phyloP scores from a whole-genome alignment of 2,329 filamentous ascomycete species.

The Arthrobotrys musiformis region DNA sequence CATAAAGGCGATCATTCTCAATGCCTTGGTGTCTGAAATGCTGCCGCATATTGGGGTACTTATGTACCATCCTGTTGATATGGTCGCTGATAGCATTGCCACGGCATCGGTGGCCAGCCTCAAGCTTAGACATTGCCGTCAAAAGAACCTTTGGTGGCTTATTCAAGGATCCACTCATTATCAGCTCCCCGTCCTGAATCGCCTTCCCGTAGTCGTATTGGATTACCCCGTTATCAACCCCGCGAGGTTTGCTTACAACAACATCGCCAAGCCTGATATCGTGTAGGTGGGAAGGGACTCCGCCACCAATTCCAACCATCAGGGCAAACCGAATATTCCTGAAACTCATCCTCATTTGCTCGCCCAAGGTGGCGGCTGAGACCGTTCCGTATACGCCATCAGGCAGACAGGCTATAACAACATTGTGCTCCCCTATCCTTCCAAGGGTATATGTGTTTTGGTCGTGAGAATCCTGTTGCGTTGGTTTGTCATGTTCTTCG shows the following conservation, averaged over 20 bases:
- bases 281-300: conserved; percentile 44
- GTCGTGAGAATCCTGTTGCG: conserved; percentile 51
- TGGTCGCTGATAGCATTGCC: not conserved
- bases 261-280: conserved; percentile 59
- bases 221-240: conserved; percentile 16
- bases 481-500: conserved; percentile 57
- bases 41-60: not conserved
- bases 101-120: not conserved
- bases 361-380: conserved; percentile 55
- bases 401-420: conserved; percentile 58
- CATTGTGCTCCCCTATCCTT: conserved; percentile 58
- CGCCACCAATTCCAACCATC: conserved; percentile 60
- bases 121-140: conserved; percentile 1
- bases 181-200: not conserved
- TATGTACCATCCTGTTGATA: conserved; percentile 1
- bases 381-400: conserved; percentile 56
- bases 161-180: not conserved
- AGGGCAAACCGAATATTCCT: conserved; percentile 54
- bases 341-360: conserved; percentile 55
- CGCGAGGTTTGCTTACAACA: conserved; percentile 34
- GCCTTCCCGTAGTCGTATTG: conserved; percentile 49
- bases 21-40: not conserved
- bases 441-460: conserved; percentile 59
- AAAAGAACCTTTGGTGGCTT: conserved; percentile 8
- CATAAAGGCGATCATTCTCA: not conserved